Percentiles rank a stretch among this genome's conserved stretches.
Conservation (phyloP, 352 stramenopile species). For the Aphanomyces cochlioides region DNA sequence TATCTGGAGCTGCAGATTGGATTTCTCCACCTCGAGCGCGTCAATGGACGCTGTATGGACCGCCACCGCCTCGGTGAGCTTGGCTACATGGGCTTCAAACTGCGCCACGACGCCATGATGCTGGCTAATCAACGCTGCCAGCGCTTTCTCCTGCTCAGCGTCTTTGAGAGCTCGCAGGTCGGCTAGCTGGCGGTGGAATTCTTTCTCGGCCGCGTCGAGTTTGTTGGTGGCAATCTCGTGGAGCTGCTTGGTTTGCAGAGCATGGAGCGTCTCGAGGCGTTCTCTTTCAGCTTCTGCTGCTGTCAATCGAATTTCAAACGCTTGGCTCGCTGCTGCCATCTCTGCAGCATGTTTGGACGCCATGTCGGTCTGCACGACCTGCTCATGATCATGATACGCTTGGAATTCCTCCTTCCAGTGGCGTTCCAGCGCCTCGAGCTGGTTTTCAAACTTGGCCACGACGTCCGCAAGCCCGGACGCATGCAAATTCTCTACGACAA, state of each 20-base stretch:
- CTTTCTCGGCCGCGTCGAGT: slow-evolving; percentile 30
- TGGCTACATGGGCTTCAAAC: background rate
- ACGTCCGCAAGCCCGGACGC: background rate
- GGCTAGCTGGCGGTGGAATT: slow-evolving; percentile 28
- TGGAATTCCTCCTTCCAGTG: background rate
- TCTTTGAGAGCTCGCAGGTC: slow-evolving; percentile 32
- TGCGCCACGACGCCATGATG: slow-evolving; percentile 9
- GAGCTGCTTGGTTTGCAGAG: background rate
- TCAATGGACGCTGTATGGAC: background rate
- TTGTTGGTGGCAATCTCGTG: background rate
- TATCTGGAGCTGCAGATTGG: background rate
- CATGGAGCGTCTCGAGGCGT: background rate
- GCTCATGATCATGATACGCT: background rate
- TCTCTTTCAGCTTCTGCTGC: background rate
- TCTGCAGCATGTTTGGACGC: background rate
- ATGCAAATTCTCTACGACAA: background rate
- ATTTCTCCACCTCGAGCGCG: background rate
- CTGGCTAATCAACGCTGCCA: slow-evolving; percentile 21
- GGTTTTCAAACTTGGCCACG: background rate
- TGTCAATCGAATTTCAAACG: background rate
- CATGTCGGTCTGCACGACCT: background rate
- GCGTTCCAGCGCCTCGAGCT: background rate
- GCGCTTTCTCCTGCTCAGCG: slow-evolving; percentile 26
- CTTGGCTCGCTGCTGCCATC: background rate
- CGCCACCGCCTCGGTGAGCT: background rate